Conservation (phyloP, 805 yeast species). For the Saccharomyces jurei region DNA sequence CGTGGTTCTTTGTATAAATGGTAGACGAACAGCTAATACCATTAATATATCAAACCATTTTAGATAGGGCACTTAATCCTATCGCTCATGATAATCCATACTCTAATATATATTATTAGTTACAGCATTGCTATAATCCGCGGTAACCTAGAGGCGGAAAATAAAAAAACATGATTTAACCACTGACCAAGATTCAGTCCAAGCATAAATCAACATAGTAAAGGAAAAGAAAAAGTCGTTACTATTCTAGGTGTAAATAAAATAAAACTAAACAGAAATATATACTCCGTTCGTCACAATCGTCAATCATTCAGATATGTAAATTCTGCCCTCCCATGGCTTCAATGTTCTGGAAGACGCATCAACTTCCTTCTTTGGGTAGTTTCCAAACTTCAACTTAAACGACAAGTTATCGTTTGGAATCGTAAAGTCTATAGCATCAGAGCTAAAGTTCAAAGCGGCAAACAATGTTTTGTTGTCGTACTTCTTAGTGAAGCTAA, state of each 20-base stretch:
- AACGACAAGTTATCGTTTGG: slow-evolving; percentile 20
- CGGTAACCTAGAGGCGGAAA: no score
- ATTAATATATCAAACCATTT: no score
- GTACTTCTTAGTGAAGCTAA: slow-evolving; percentile 36
- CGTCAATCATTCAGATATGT: slow-evolving; percentile 10
- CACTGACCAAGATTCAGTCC: no score
- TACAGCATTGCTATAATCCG: no score
- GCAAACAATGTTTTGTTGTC: slow-evolving; percentile 31
- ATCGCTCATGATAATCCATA: no score
- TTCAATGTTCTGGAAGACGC: slow-evolving; percentile 24
- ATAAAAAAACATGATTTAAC: no score
- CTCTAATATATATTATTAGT: no score
- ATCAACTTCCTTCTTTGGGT: slow-evolving; percentile 26
- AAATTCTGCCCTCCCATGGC: slow-evolving; percentile 42
- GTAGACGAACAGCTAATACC: no score
- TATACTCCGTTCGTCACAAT: background rate
- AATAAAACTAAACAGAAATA: background rate
- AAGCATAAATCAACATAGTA: no score
- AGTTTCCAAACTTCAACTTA: slow-evolving; percentile 24
- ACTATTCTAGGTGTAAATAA: background rate
- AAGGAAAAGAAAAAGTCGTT: background rate
- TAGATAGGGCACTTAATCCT: no score
- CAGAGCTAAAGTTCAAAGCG: slow-evolving; percentile 37
- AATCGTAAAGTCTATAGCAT: slow-evolving; percentile 27
- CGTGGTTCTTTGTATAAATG: no score